These are phyloP conservation scores for Plasmopara halstedii DNA, from an alignment of 352 stramenopile species.

Conservation along the genomic window DNA sequence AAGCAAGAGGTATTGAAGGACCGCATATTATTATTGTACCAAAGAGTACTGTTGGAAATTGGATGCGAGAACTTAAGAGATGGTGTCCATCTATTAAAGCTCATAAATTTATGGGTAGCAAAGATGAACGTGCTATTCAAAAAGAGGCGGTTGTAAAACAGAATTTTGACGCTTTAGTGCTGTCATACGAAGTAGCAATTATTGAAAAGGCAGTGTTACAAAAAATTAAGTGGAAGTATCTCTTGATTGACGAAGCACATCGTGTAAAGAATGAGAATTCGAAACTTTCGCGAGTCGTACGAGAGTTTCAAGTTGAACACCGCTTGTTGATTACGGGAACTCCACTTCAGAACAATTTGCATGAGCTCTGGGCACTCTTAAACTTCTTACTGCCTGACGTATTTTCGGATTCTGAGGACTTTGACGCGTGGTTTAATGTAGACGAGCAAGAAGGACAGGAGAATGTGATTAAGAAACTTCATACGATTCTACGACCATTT, in stretches of 20 bases:
- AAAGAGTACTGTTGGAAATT: slow-evolving; percentile 98
- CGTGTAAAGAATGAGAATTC: slow-evolving; percentile 97
- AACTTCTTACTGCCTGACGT: slow-evolving; percentile 96
- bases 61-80: slow-evolving; percentile 97
- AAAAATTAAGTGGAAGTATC: slow-evolving; percentile 95
- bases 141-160: slow-evolving; percentile 66
- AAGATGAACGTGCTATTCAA: slow-evolving; percentile 91
- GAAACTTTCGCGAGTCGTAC: slow-evolving; percentile 81
- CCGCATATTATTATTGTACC: slow-evolving; percentile 98
- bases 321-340: slow-evolving; percentile 95
- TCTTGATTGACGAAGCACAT: slow-evolving; percentile 98
- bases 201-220: slow-evolving; percentile 89
- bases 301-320: slow-evolving; percentile 92
- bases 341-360: slow-evolving; percentile 99
- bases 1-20: slow-evolving; percentile 89
- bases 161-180: slow-evolving; percentile 91
- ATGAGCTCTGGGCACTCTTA: slow-evolving; percentile 99
- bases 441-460: slow-evolving; percentile 93
- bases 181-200: slow-evolving; percentile 92
- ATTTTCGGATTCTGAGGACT: slow-evolving; percentile 96
- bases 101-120: slow-evolving; percentile 95
- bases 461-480: slow-evolving; percentile 96
- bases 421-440: slow-evolving; percentile 99
- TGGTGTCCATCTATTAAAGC: slow-evolving; percentile 93
- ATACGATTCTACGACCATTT: slow-evolving; percentile 97